Base-by-base conservation (phyloP, 208 protist genomes). In the Leishmania martiniquensis region DNA sequence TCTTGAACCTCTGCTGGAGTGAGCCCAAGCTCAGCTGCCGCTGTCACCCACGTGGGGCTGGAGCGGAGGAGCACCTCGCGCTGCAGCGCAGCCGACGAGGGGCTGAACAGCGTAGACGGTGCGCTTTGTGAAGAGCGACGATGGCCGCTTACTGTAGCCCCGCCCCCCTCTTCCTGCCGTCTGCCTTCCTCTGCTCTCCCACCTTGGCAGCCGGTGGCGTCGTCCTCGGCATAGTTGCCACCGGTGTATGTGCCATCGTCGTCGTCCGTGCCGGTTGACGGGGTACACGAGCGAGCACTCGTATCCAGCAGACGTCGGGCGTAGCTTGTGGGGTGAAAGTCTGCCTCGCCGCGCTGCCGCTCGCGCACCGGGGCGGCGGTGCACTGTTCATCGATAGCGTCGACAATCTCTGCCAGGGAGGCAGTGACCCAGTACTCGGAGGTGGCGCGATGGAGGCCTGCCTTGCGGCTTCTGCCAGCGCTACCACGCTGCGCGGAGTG, bases 341-440 rank as follows among this genome's bases (percentile, higher is more conserved):
- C 32, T 12, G 34, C 49, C 17, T 44, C 34, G 52, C 49, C 37
- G n/a, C 49, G 45, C 22, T 44, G 29, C 3, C 49, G 22, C 20
- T 29, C 4, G 22, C 54, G 74, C 45, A 51, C 39, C 20, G 57
- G 25, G 25, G 60, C 4, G 39, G 44, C 44, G 65, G 65, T 3
- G 65, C 65, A 51, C 25, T 22, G 65, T 49, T 47, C 52, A 60
- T 82, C 78, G 1, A 82, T 12, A 37, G 65, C 66, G 52, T 82
- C 78, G 32, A 82, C 72, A 25, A 82, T 75, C 45, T 82, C 78
- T 32, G 72, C 75, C 1, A 82, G 15, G 32, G 78, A 75, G 25
- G 78, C 78, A 0, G 78, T 60, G 0, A 44, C 17, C 72, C 72
- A 82, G 78, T 77, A 75, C 39, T 55, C 72, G 54, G 55, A 20